Percentiles rank a stretch among this genome's conserved stretches.
Conservation (phyloP, 2,329 filamentous ascomycete species). For the Neophaeococcomyces mojaviensis region DNA sequence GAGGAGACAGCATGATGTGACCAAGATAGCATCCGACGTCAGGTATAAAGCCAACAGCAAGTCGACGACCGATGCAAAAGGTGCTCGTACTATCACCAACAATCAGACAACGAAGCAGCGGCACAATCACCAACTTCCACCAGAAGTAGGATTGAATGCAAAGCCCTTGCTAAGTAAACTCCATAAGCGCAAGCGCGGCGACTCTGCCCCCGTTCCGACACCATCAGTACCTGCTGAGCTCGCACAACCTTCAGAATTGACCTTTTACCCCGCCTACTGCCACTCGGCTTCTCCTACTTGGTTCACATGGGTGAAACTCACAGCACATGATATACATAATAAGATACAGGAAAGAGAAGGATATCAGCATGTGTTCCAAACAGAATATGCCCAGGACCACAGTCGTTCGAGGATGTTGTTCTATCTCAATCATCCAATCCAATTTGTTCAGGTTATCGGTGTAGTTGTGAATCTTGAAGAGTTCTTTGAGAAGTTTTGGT, state of each 20-base stretch:
- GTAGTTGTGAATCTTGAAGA: constrained; percentile 55
- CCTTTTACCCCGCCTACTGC: constrained; percentile 53
- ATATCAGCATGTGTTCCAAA: constrained; percentile 13
- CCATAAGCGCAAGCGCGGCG: neutral
- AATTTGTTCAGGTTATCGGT: constrained; percentile 65
- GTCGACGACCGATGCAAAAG: too few relatives aligned
- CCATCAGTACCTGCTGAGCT: neutral
- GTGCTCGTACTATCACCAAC: too few relatives aligned
- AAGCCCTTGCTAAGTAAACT: too few relatives aligned
- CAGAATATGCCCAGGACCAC: neutral
- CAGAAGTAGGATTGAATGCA: too few relatives aligned
- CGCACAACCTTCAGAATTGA: constrained; percentile 15
- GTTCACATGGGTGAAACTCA: constrained; percentile 56
- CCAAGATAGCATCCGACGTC: too few relatives aligned
- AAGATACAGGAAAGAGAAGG: constrained; percentile 12
- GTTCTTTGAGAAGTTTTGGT: constrained; percentile 21
- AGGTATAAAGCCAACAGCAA: too few relatives aligned
- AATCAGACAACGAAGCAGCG: too few relatives aligned
- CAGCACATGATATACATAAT: constrained; percentile 46
- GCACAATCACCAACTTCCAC: too few relatives aligned
- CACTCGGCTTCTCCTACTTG: constrained; percentile 55
- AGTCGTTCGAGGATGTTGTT: constrained; percentile 50
- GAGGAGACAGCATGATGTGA: too few relatives aligned
- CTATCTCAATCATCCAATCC: constrained; percentile 65
- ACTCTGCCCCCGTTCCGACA: neutral